Base-by-base conservation (phyloP, 306 rosid species). In the Mucuna pruriens region DNA sequence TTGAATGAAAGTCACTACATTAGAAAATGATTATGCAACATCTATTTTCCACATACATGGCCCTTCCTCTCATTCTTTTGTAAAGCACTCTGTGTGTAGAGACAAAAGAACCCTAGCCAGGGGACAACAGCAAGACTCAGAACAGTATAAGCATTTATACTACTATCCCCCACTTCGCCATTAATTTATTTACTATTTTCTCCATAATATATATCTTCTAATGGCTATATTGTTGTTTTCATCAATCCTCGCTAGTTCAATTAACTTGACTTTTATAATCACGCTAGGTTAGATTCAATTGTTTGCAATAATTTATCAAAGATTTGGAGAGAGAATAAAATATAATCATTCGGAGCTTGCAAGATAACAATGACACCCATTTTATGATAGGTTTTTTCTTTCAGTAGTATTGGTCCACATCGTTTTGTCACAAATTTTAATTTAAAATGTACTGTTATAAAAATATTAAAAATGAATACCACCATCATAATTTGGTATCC, bases 321-420 rank as follows among this genome's bases (percentile, higher is more conserved):
- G 77, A 78, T 78, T 55, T 78, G 66, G 80, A 26, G 70, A 76
- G 58, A 23, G 71, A 71, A 38, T 49, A 51, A 12, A 12, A 26
- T 38, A 71, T 39, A 26, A 29, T 76, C 40, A 46, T 72, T 76
- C 16, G 38, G 10, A 60, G 23, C 57, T 13, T 25, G 7, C 20
- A 31, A 17, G 7, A 42, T 48, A 25, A n/a, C 51, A 51, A 52
- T 65, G 42, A 15, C 48, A 5, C 0, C 3, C 39, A 8, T 29
- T n/a, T 17, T 17, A 29, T 76, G 4, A 44, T 6, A 5, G 4
- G 9, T 31, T 42, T 40, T 25, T 42, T 25, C 23, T 25, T 6
- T 13, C 15, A 1, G 1, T 9, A 1, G 0, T 11, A 44, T 9
- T 42, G 44, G 19, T 58, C 4, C 13, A 38, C 40, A 22, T 22